phyloP scores from a whole-genome alignment of 1,139 yeast genomes.

The Wickerhamomyces sp. region DNA sequence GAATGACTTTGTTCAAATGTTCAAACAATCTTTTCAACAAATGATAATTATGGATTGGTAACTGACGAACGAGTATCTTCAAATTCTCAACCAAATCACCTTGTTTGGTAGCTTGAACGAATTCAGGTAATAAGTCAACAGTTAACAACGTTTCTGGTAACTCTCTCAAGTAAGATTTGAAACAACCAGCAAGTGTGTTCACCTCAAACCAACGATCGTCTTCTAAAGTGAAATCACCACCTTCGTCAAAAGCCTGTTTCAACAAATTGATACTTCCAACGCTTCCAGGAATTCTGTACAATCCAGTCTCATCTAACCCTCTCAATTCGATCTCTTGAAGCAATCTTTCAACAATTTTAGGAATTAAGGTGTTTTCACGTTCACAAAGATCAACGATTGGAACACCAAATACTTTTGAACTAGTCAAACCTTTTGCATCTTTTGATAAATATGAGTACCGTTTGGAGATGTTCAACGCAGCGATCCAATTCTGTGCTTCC shows the following conservation, averaged over 20 bases:
- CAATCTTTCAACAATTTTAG: constrained; percentile 59
- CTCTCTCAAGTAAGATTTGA: constrained; percentile 81
- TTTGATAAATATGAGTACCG: constrained; percentile 37
- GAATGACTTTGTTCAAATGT: constrained; percentile 63
- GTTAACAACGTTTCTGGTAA: constrained; percentile 84
- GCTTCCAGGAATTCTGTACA: constrained; percentile 90
- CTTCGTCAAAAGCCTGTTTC: constrained; percentile 68
- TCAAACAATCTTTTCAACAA: constrained; percentile 60
- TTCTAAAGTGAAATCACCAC: constrained; percentile 60
- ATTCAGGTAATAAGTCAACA: constrained; percentile 47
- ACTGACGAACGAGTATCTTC: constrained; percentile 36
- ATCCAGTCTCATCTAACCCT: constrained; percentile 87
- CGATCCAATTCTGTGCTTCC: constrained; percentile 77
- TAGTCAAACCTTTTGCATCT: constrained; percentile 31
- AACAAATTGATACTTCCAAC: constrained; percentile 69
- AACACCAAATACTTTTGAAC: constrained; percentile 73
- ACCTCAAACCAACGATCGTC: constrained; percentile 73
- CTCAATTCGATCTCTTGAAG: constrained; percentile 73
- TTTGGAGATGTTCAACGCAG: constrained; percentile 35
- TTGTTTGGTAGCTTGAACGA: constrained; percentile 35
- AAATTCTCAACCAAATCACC: constrained; percentile 34
- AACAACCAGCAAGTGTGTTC: constrained; percentile 86
- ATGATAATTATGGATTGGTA: constrained; percentile 65
- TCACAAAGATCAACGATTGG: constrained; percentile 73
- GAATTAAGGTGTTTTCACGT: constrained; percentile 60